These are phyloP conservation scores for Amanita subjunquillea DNA, from an alignment of 768 basidiomycete species.

Conservation along the genomic window DNA sequence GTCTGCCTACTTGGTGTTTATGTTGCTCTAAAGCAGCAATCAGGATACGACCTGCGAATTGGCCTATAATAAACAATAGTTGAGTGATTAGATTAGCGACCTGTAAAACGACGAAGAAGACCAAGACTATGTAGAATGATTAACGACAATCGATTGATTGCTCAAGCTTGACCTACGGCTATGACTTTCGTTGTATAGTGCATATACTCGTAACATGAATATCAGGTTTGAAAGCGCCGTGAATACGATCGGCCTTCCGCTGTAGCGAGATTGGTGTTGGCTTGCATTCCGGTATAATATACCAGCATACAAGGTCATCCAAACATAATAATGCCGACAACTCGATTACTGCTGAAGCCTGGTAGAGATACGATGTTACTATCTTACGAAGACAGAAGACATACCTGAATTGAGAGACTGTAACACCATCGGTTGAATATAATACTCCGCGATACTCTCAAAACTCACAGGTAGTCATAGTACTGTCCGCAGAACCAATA, in stretches of 20 bases:
- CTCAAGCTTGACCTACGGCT: not conserved
- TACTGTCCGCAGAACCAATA: no score
- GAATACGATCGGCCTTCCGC: not conserved
- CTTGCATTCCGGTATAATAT: not conserved
- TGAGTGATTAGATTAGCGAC: not conserved
- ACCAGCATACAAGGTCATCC: not conserved
- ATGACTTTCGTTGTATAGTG: not conserved
- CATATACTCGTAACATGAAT: not conserved
- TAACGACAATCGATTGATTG: not conserved
- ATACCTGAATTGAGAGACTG: no score
- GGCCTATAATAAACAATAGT: not conserved
- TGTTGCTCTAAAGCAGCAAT: not conserved
- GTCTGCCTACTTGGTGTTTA: not conserved
- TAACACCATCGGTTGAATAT: no score
- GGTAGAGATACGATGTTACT: no score
- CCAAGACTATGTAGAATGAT: not conserved
- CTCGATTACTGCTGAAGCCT: not conserved
- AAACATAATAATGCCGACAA: not conserved
- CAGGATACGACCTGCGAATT: not conserved
- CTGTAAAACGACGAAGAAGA: not conserved
- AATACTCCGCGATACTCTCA: no score
- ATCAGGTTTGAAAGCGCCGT: not conserved
- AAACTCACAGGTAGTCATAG: no score
- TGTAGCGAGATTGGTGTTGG: not conserved
- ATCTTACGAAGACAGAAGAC: no score